Evolutionary conservation across 805 yeast genomes (phyloP).

Genomic region (Saitoella complicata): DNA sequence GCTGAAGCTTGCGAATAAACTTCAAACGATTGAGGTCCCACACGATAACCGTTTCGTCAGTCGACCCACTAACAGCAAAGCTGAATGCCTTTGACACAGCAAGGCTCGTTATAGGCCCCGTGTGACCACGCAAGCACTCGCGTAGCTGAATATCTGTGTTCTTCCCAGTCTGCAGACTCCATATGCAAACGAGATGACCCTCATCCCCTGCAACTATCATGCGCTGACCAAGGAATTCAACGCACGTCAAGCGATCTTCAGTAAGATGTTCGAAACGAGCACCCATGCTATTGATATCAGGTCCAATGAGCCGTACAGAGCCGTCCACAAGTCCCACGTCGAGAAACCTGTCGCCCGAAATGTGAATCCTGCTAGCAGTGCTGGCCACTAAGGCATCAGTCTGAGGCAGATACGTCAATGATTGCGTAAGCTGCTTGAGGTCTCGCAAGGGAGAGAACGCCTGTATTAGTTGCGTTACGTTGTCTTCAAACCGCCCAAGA

Average conservation of each 20-base stretch:
- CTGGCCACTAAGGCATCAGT: not conserved
- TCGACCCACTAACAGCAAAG: slow-evolving; percentile 38
- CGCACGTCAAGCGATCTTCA: slow-evolving; percentile 10
- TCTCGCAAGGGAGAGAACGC: slow-evolving; percentile 8
- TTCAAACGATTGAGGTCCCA: slow-evolving; percentile 50
- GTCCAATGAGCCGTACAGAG: not conserved
- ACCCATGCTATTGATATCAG: not conserved
- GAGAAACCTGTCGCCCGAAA: not conserved
- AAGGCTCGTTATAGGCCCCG: slow-evolving; percentile 30
- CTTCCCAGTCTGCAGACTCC: slow-evolving; percentile 18
- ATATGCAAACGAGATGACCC: slow-evolving; percentile 22
- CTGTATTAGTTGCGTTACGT: slow-evolving; percentile 6
- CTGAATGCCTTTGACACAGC: slow-evolving; percentile 37
- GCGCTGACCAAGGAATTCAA: slow-evolving; percentile 10
- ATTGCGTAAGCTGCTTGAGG: slow-evolving; percentile 3
- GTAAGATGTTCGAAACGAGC: slow-evolving; percentile 10
- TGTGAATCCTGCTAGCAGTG: not conserved
- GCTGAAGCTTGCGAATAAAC: slow-evolving; percentile 27
- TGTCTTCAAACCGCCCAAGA: slow-evolving; percentile 2
- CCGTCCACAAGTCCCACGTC: not conserved
- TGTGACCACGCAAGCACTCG: slow-evolving; percentile 41
- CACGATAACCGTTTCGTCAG: slow-evolving; percentile 34
- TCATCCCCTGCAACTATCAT: slow-evolving; percentile 12
- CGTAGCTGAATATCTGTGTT: slow-evolving; percentile 9
- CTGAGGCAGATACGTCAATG: not conserved